Conservation (phyloP, 2,329 filamentous ascomycete genomes). For the Claviceps fusiformis region DNA sequence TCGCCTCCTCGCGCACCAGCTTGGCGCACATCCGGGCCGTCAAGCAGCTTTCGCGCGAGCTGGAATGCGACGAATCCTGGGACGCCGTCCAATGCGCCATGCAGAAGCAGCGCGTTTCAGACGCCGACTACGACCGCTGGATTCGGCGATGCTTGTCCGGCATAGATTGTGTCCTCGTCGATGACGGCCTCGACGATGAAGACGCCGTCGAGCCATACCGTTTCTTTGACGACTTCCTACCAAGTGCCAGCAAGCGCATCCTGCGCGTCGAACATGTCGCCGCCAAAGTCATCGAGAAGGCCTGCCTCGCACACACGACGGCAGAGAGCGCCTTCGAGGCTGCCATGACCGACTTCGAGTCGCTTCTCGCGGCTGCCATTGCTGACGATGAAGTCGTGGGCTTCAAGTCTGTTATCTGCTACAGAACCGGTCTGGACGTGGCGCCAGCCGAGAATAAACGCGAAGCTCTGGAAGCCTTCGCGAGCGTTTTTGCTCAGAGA, state of each 20-base stretch:
- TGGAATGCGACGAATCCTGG: conserved; percentile 53
- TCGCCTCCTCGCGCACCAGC: conserved; percentile 46
- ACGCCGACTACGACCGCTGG: conserved; percentile 39
- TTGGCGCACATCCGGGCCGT: conserved; percentile 59
- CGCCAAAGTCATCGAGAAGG: conserved; percentile 41
- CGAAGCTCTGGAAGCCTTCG: conserved; percentile 25
- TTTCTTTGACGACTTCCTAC: conserved; percentile 54
- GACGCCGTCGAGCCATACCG: conserved; percentile 43
- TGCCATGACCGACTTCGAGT: conserved; percentile 23
- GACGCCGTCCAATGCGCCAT: conserved; percentile 32
- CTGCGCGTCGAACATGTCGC: conserved; percentile 66
- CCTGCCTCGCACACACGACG: conserved; percentile 20
- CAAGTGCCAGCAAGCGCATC: conserved; percentile 54
- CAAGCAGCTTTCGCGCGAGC: conserved; percentile 51
- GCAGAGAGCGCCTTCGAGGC: conserved; percentile 16
- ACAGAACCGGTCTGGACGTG: conserved; percentile 59
- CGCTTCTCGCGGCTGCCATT: conserved; percentile 40
- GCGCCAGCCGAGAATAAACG: conserved; percentile 28
- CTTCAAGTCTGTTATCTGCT: conserved; percentile 77
- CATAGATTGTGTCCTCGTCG: conserved; percentile 62
- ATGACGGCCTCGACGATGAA: conserved; percentile 53
- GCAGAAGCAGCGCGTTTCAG: conserved; percentile 24
- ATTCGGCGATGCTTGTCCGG: conserved; percentile 52
- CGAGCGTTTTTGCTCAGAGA: conserved; percentile 18
- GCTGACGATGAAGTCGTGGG: conserved; percentile 55